Base-by-base conservation (phyloP, 2,329 filamentous ascomycete genomes). In the Aspergillus floridensis region DNA sequence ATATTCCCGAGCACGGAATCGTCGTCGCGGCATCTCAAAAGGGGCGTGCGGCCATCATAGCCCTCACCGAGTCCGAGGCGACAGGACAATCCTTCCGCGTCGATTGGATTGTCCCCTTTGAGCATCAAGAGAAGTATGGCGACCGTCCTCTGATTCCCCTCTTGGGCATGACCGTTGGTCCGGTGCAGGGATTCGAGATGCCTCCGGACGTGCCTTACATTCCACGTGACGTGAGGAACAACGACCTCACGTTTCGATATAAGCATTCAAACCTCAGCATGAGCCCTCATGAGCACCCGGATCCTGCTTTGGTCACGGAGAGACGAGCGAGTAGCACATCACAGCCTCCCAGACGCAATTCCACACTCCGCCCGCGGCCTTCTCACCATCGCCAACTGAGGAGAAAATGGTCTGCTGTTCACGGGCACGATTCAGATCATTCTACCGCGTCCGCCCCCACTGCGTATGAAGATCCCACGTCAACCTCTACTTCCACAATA, bases 1-100 rank as follows among this genome's bases (percentile, higher is more conserved):
- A 86, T 54, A 81, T 88, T 16, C 83, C 85, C 0, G 81, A 86
- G 41, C 74, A 87, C 5, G 84, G 85, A 3, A 72, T 87, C 49
- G 80, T 88, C 29, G 71, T 87, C 26, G 75, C 85, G 2, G 86
- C 80, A 0, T 82, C 81, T 1, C 84, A 86, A 50, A 81, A 82
- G 56, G 86, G 86, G 4, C 80, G 83, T 4, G 83, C 80, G 21
- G 81, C 80, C 4, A 73, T 88, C 2, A 78, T 87, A 50, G 75
- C 80, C 0, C 73, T 87, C 21, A 84, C 82, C 3, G 67, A 72
- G 61, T 68, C 72, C 38, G 59, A 68, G 49, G 63, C 69, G 16
- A 71, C 70, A 19, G 72, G 72, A 56, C 62, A 80, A 60, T 77
- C 80, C 0, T 82, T 86, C 63, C 76, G 83, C n/a, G 68, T 86